Base-by-base conservation (phyloP, 441 rosid species). In the Erysimum cheiri region DNA sequence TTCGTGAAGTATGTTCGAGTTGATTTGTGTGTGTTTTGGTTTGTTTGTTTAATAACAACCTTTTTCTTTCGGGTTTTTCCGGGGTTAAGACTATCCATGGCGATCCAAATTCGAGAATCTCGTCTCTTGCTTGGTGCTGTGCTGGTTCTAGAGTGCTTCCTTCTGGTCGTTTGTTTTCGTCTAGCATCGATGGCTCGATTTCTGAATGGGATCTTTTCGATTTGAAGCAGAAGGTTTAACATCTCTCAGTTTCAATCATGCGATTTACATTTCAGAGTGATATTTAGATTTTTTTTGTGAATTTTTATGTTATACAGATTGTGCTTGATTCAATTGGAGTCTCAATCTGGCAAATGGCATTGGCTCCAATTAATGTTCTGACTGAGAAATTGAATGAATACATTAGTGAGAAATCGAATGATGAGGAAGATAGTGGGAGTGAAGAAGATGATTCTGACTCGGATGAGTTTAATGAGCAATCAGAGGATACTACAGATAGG, bases 331-430 rank as follows among this genome's bases (percentile, higher is more conserved):
- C 96, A 4, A 86, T 80, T 74, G 97, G 89, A 56, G 77, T 80
- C 53, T 85, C 97, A 52, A 91, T 94, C 73, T 94, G 98, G 97
- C 97, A 91, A 80, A 88, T 91, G 91, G 89, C 97, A 15, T 79
- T 87, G 52, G 84, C 92, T 33, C 96, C 96, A 2, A 26, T 58
- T 47, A 44, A 37, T 57, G 50, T 70, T 37, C 15, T 55, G 49
- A 65, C 78, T 78, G 85, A 78, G 73, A 91, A 22, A 22, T 22
- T 22, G 24, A 22, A 88, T 83, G 94, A 88, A 31, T 68, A 72
- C 76, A 33, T 73, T 40, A 77, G 78, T 70, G 80, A 70, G 41
- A 72, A 60, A 52, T 55, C 64, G 33, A 65, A 69, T 60, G 84
- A 71, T 37, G 50, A 60, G 33, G 73, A 75, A 62, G 77, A 73